These are phyloP conservation scores for Hirsutella rhossiliensis DNA, from an alignment of 2,329 filamentous ascomycete genomes.

Conservation along the genomic window DNA sequence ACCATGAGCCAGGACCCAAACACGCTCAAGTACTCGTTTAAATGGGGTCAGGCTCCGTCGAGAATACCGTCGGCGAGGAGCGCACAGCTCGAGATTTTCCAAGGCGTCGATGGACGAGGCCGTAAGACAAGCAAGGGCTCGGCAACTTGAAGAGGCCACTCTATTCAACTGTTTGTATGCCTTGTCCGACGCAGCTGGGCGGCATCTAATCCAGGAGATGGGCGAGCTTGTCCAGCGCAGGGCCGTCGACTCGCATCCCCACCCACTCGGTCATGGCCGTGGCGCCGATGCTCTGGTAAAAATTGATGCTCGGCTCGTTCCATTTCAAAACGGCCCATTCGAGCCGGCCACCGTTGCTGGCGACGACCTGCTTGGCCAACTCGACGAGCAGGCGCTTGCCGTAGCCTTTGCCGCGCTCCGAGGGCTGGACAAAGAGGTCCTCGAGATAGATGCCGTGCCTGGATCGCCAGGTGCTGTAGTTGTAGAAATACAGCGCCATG, in stretches of 20 bases:
- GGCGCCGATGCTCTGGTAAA: conserved; percentile 67
- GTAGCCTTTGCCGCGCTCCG: conserved; percentile 64
- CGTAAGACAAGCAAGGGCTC: conserved; percentile 2
- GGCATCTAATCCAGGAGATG: conserved; percentile 19
- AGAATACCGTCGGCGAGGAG: conserved; percentile 16
- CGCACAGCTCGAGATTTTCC: conserved; percentile 33
- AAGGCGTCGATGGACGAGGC: conserved; percentile 25
- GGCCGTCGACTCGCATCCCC: conserved; percentile 60
- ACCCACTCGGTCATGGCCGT: conserved; percentile 59
- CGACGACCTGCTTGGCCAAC: conserved; percentile 67
- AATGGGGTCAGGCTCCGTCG: conserved; percentile 30
- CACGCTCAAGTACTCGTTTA: conserved; percentile 20
- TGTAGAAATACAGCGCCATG: conserved; percentile 90
- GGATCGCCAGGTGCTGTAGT: conserved; percentile 90
- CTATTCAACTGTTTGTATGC: no score
- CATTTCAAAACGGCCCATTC: conserved; percentile 91
- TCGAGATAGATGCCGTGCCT: conserved; percentile 84
- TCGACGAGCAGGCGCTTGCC: conserved; percentile 63
- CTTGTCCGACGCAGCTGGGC: neutral
- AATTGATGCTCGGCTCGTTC: conserved; percentile 83
- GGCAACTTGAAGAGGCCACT: conserved; percentile 1
- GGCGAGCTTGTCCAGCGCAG: conserved; percentile 50
- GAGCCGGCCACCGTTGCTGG: conserved; percentile 60
- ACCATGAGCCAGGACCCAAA: conserved; percentile 24
- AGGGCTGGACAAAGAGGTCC: conserved; percentile 71